Base-by-base conservation (phyloP, 2,329 filamentous ascomycete genomes). In the Colletotrichum musae region DNA sequence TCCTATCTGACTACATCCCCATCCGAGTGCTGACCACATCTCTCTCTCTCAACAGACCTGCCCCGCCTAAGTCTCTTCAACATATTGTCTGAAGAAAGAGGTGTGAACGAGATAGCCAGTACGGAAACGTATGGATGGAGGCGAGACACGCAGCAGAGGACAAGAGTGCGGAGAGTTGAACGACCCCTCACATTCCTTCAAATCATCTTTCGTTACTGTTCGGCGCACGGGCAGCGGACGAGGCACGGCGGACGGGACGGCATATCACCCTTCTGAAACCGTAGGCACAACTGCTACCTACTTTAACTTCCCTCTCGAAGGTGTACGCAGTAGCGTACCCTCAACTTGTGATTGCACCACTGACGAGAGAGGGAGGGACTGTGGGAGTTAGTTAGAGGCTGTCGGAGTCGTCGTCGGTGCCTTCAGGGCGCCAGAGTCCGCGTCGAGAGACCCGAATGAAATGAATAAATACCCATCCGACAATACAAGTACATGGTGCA, bases 1-100 rank as follows among this genome's bases (percentile, higher is more conserved):
- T 58, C 43, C 26, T 16, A 39, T 39, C 21, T 13, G 18, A 52
- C 41, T 45, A 18, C 32, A 43, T 52, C 16, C 41, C 32, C 32
- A 36, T 9, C 32, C 10, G 32, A 36, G 7, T 16, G 41, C 52
- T 62, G 26, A 62, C 58, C 41, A 43, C 58, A 41, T 16, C 28
- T 57, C 32, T 50, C 32, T 50, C 52, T 48, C 54, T 50, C 50
- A 32, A 24, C 65, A 80, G 79, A 75, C 72, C 52, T 80, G 79
- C 76, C 77, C 77, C 61, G 73, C 76, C 70, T 79, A 76, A 58
- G 4, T 12, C 18, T 41, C 6, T 16, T 28, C 12, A 9, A 50
- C 28, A 36, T 12, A 32, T n/a, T 4, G 24, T 64, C 32, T 39
- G 32, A 58, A 21, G 28, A 18, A 41, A 41, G 18, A 21, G 45